Evolutionary conservation across 2,329 filamentous ascomycete genomes (phyloP), one percentile per base, ranked within the genome.

Genomic region (Chaetomium globosum): DNA sequence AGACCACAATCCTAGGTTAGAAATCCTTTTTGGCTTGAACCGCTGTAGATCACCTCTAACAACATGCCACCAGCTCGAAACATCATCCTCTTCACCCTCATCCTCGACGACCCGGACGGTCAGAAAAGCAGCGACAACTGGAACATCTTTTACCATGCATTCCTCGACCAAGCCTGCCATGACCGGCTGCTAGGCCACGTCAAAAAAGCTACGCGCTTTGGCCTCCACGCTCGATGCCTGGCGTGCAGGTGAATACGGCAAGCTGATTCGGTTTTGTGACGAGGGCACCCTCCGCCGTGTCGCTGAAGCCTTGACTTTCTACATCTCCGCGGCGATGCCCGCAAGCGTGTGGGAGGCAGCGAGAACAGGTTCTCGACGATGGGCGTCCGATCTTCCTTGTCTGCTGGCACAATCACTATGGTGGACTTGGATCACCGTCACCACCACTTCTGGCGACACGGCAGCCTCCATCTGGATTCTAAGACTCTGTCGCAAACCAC

Each of bases 111-210:
- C 19, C 71, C 76, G n/a, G 67, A 74, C 46, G 53, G 53, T n/a
- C 30, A 59, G n/a, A 16, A 48, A 13, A 67, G 72, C 7, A 72
- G 77, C 3, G 58, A 69, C 3, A 73, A 82, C 10, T 87, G 84
- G 83, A 78, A 82, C 65, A 74, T 83, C 39, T 87, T 85, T 73
- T 86, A 85, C 71, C 80, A 87, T 68, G 68, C 83, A 3, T 79
- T 77, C 36, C 64, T 88, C 4, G 76, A 80, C 53, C 66, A 75
- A 0, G 61, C 72, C 4, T 74, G 79, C 2, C 70, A 78, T 0
- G 48, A 70, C 0, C 46, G 78, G 4, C 72, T 87, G 3, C 59
- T 73, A 2, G 26, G 64, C 1, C 83, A 85, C 60, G 74, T 78
- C 0, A 71, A 75, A 21, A 21, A 81, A 80, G 69, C 74, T 88